Base-by-base conservation (phyloP, 1,284 basidiomycete species). In the Omphalotus olearius region DNA sequence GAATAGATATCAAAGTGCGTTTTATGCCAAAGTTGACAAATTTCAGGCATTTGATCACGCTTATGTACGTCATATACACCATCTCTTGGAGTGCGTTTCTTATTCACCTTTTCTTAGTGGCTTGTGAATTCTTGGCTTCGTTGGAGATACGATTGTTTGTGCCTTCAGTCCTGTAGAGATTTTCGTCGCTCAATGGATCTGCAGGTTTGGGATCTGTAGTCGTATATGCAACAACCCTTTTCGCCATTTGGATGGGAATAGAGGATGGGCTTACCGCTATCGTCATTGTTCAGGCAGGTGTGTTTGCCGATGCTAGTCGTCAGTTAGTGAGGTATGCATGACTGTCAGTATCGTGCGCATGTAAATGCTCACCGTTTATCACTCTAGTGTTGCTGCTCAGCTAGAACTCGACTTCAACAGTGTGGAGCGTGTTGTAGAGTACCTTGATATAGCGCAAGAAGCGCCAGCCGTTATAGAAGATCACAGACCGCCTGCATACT, bases 351-450 rank as follows among this genome's bases (percentile, higher is more conserved):
- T 9, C 28, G 13, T 25, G 17, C 35, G 23, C 7, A 23, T 30
- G 28, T 17, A 42, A 26, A 25, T 45, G n/a, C 43, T 56, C 9
- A 52, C 45, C 20, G 11, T 17, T 17, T 50, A 16, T 23, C 23
- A 23, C 43, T 11, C 57, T n/a, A 81, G 79, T 57, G 82, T 85
- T 7, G 74, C 78, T 20, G 82, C 83, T 1, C 84, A 86, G 60
- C 65, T 87, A 0, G 85, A 87, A 61, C 72, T 87, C 13, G 83
- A 88, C 66, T 88, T 91, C 69, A 85, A 83, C 66, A 83, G 85
- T 18, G 83, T 94, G 5, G 91, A 95, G 65, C 82, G 91, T 53
- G 83, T 93, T 10, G 78, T 85, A 14, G 91, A 93, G 65, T 94
- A 93, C 62, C 74, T 93, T 9, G 74, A 80, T 33, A 75, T 92